phyloP scores from a whole-genome alignment of 768 basidiomycete genomes.

The Leccinum uliginosum region DNA sequence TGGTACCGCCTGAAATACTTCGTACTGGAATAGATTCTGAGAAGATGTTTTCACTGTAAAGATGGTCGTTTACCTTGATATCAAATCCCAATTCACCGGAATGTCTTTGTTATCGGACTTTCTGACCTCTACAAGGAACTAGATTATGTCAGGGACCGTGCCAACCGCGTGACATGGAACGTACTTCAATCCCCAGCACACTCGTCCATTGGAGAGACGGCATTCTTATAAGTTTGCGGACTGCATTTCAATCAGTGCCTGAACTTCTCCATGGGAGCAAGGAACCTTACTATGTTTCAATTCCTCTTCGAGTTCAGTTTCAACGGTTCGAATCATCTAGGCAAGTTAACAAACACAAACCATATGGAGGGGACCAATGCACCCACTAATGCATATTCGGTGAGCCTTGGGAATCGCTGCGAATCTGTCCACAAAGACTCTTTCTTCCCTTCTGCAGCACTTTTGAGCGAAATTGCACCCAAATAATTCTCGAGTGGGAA shows the following conservation, averaged over 20 bases:
- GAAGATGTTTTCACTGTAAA: not conserved
- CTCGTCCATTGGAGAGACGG: slow-evolving; percentile 71
- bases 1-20: slow-evolving; percentile 70
- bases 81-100: slow-evolving; percentile 55
- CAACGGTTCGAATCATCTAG: slow-evolving; percentile 64
- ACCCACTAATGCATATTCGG: slow-evolving; percentile 54
- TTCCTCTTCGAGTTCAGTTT: slow-evolving; percentile 70
- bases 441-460: slow-evolving; percentile 63
- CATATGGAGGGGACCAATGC: slow-evolving; percentile 17
- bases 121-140: slow-evolving; percentile 82
- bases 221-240: slow-evolving; percentile 66
- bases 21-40: slow-evolving; percentile 45
- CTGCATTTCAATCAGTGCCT: slow-evolving; percentile 32
- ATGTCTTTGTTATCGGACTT: slow-evolving; percentile 45
- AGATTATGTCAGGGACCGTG: not conserved
- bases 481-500: slow-evolving; percentile 52
- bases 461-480: slow-evolving; percentile 51
- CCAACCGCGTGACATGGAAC: not conserved
- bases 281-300: slow-evolving; percentile 53
- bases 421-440: slow-evolving; percentile 63
- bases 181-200: slow-evolving; percentile 67
- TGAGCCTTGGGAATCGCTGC: slow-evolving; percentile 50
- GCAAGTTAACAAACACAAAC: not conserved
- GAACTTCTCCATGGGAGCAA: not conserved
- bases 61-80: slow-evolving; percentile 50